Evolutionary conservation across 257 asterid species (phyloP).

Genomic region (Nicotiana tomentosiformis): DNA sequence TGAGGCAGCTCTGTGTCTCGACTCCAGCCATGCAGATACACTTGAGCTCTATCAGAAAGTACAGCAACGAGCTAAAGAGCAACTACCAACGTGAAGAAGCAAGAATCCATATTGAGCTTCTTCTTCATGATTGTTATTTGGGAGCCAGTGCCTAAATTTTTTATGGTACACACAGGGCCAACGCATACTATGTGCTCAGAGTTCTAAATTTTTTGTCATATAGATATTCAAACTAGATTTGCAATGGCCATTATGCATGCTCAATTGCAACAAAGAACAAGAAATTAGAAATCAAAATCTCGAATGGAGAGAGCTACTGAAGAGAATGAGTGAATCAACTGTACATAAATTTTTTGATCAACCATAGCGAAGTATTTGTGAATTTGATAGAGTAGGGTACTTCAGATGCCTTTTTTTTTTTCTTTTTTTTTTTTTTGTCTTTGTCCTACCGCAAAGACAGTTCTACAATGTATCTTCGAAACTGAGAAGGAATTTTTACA

Average conservation of each 20-base stretch:
- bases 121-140: constrained; percentile 11
- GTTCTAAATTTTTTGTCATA: constrained; percentile 18
- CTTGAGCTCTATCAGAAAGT: constrained; percentile 58
- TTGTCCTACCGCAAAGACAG: background rate
- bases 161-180: constrained; percentile 21
- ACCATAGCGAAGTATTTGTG: constrained; percentile 12
- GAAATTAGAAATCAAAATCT: constrained; percentile 15
- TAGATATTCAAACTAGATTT: constrained; percentile 24
- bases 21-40: constrained; percentile 64
- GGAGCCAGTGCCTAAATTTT: constrained; percentile 10
- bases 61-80: constrained; percentile 37
- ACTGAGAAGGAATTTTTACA: constrained; percentile 4
- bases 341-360: constrained; percentile 26
- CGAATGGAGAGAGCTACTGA: constrained; percentile 5
- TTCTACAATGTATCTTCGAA: background rate
- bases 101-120: constrained; percentile 16
- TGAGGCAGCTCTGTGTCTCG: constrained; percentile 89
- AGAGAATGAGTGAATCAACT: constrained; percentile 21
- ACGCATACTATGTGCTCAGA: constrained; percentile 10
- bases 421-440: background rate
- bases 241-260: constrained; percentile 6
- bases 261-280: background rate
- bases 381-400: background rate
- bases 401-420: background rate
- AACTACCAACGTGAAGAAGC: constrained; percentile 33